phyloP scores from a whole-genome alignment of 2,329 filamentous ascomycete species.

The Ophiostoma sp. region DNA sequence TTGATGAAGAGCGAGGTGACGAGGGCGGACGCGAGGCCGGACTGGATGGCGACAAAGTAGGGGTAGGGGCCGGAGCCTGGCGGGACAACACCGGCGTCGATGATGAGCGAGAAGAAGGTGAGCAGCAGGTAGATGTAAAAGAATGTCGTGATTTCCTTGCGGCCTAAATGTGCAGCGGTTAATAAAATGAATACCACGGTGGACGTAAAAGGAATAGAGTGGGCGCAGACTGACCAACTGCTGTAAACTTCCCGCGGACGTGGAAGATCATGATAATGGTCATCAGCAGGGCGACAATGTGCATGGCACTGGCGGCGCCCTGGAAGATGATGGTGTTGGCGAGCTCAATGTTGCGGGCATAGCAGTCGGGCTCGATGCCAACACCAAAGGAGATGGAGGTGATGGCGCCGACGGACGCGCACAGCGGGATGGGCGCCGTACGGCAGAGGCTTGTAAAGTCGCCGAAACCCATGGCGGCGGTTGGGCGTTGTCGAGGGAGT shows the following conservation, averaged over 20 bases:
- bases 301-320: slow-evolving; percentile 84
- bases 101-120: slow-evolving; percentile 81
- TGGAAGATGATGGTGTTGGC: slow-evolving; percentile 99
- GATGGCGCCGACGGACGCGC: slow-evolving; percentile 77
- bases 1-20: slow-evolving; percentile 92
- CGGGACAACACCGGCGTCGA: slow-evolving; percentile 90
- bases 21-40: slow-evolving; percentile 79
- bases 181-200: neutral
- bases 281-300: slow-evolving; percentile 89
- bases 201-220: neutral
- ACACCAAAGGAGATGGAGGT: slow-evolving; percentile 65
- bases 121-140: slow-evolving; percentile 96
- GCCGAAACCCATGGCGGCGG: slow-evolving; percentile 76
- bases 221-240: slow-evolving; percentile 68
- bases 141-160: slow-evolving; percentile 76
- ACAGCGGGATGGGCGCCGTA: slow-evolving; percentile 82
- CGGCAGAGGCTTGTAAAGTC: slow-evolving; percentile 86
- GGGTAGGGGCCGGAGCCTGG: slow-evolving; percentile 78
- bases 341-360: slow-evolving; percentile 89
- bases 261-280: slow-evolving; percentile 97
- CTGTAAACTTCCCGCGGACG: slow-evolving; percentile 95
- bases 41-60: slow-evolving; percentile 88
- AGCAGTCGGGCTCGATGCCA: slow-evolving; percentile 87
- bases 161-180: slow-evolving; percentile 44
- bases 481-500: neutral